phyloP scores from a whole-genome alignment of 345 rosid genomes.

The Trapa bicornis region DNA sequence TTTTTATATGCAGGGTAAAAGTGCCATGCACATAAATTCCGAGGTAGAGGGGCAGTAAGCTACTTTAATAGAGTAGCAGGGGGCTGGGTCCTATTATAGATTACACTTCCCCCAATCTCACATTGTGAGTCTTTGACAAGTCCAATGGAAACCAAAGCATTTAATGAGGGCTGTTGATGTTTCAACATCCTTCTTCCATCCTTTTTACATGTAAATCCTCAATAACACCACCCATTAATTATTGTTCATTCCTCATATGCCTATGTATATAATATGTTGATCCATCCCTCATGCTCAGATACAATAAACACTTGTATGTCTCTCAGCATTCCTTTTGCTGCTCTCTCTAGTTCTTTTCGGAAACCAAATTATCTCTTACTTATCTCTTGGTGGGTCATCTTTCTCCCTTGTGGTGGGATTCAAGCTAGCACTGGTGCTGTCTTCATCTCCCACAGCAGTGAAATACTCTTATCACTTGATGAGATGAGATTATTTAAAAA shows the following conservation, averaged over 20 bases:
- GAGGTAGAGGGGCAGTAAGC: not conserved
- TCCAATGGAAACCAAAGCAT: slow-evolving; percentile 1
- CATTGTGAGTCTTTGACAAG: slow-evolving; percentile 1
- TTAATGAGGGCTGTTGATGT: not conserved
- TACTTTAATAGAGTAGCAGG: no score
- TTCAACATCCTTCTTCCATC: not conserved
- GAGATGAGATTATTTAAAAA: not conserved
- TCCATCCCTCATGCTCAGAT: not conserved
- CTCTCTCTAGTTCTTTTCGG: not conserved
- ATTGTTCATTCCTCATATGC: not conserved
- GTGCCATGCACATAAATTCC: not conserved
- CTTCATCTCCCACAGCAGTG: not conserved
- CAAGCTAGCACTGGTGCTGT: not conserved
- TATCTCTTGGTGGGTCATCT: not conserved
- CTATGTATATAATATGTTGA: not conserved
- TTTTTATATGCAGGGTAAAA: no score
- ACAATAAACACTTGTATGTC: not conserved
- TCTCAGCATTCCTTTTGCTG: slow-evolving; percentile 4
- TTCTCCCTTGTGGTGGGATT: not conserved
- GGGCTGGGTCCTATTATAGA: not conserved
- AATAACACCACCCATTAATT: not conserved
- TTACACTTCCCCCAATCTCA: not conserved
- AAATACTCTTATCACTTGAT: not conserved
- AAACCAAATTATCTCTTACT: not conserved
- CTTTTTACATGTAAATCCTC: not conserved